Evolutionary conservation across 192 early-diverging fungal genomes (phyloP), one percentile per base, ranked within the genome.

Genomic region (Backusella liffmaniae): DNA sequence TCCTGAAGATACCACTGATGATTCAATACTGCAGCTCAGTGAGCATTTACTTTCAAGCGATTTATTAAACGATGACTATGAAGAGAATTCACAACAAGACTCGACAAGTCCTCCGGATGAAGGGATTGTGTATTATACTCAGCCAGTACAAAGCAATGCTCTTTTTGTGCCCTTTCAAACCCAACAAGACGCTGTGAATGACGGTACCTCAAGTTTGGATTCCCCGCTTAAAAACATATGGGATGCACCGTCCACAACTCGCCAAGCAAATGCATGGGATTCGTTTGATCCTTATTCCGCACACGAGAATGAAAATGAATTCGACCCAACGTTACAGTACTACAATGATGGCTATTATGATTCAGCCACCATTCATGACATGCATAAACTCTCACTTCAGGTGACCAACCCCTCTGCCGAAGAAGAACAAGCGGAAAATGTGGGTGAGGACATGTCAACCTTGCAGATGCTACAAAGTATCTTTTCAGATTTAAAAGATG

Each of bases 391-490:
- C 4, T 70, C 73, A 3, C 42, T 75, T 15, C n/a, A 41, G 5
- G 72, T 73, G 18, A 77, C 72, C 3, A 77, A 80, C 32, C 79
- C 75, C 9, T 80, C 78, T 0, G 42, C 36, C 12, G 78, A 79
- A 72, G 78, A 79, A 46, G 53, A 53, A 5, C 44, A 73, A 15
- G 80, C 76, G 12, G 81, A 79, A 53, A 78, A 77, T 62, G 39
- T 84, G 13, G 86, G 79, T 36, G 73, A 79, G 37, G 84, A 87
- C 41, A 87, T 87, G 86, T 80, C 82, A 15, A 80, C 83, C 2
- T 41, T 86, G 37, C 83, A 88, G 59, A 81, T 86, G 83, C 67
- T 88, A 15, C 41, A 77, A 26, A 65, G 79, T 1, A 83, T 88
- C 29, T 81, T 88, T 49, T 74, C 76, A 1, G 84, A 88, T 67